Conservation (phyloP, 768 basidiomycete species). For the Agaricus subrufescens region DNA sequence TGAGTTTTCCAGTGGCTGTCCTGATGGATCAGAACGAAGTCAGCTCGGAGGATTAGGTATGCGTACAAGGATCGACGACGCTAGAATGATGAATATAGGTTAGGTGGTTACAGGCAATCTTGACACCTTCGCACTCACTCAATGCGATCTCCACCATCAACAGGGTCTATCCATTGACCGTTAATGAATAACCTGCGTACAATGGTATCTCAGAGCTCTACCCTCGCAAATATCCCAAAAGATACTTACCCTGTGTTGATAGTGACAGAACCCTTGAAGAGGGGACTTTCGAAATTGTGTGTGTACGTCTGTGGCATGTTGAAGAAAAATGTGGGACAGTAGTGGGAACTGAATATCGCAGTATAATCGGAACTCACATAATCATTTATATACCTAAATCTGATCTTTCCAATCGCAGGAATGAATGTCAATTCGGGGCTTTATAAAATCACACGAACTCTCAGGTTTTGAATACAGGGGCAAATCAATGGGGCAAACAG, state of each 20-base stretch:
- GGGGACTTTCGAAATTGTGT: constrained; percentile 16
- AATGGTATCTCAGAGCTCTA: not conserved
- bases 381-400: no score
- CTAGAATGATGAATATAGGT: constrained; percentile 23
- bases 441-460: no score
- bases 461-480: no score
- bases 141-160: constrained; percentile 47
- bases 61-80: constrained; percentile 52
- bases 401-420: no score
- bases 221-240: not conserved
- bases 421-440: no score
- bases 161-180: constrained; percentile 59
- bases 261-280: constrained; percentile 17
- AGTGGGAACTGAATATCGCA: no score
- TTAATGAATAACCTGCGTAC: constrained; percentile 60
- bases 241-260: constrained; percentile 18
- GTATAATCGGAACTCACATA: no score
- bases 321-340: no score
- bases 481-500: no score
- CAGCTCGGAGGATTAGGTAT: not conserved
- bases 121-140: constrained; percentile 41
- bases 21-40: not conserved
- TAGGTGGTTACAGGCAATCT: no score
- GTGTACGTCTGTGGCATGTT: constrained; percentile 18
- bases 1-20: constrained; percentile 58